A percentile compares a stretch with the other conserved stretches of the same genome.
Evolutionary conservation across 805 yeast species (phyloP).

Genomic region (Candida silvicultrix): DNA sequence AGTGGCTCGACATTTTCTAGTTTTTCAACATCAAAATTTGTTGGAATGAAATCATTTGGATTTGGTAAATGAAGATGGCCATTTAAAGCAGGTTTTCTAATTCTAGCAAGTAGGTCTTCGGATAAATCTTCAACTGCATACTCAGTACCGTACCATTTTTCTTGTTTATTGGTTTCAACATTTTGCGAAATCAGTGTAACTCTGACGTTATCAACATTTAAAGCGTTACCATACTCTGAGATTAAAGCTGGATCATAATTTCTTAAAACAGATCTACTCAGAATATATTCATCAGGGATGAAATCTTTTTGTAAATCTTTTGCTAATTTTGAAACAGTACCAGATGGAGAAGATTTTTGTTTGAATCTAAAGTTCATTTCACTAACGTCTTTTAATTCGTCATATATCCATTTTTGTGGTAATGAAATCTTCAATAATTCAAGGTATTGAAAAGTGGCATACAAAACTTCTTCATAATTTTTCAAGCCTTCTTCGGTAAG

Average conservation of each 20-base stretch:
- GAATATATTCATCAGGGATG: constrained; percentile 59
- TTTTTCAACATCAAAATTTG: constrained; percentile 59
- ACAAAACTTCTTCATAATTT: constrained; percentile 55
- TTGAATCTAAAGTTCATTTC: constrained; percentile 68
- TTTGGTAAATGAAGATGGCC: constrained; percentile 52
- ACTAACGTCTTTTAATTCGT: constrained; percentile 69
- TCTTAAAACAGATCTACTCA: constrained; percentile 51
- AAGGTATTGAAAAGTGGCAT: constrained; percentile 65
- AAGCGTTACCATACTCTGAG: constrained; percentile 36
- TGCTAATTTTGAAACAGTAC: constrained; percentile 68
- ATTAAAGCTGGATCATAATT: constrained; percentile 54
- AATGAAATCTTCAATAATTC: constrained; percentile 47
- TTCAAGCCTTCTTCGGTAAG: constrained; percentile 68
- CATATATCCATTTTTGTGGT: constrained; percentile 74
- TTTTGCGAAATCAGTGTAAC: constrained; percentile 47
- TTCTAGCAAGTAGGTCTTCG: constrained; percentile 26
- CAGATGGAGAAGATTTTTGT: constrained; percentile 68
- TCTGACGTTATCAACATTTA: constrained; percentile 57
- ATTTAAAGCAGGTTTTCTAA: constrained; percentile 26
- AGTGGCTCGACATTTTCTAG: constrained; percentile 27
- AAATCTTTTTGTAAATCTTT: constrained; percentile 46
- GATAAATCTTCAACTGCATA: constrained; percentile 47
- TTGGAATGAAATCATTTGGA: constrained; percentile 78
- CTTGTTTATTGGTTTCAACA: constrained; percentile 45
- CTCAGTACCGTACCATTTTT: constrained; percentile 90